Evolutionary conservation across 2,329 filamentous ascomycete genomes (phyloP), one percentile per base, ranked within the genome.

Genomic region (Dendrostoma leiphaemia): DNA sequence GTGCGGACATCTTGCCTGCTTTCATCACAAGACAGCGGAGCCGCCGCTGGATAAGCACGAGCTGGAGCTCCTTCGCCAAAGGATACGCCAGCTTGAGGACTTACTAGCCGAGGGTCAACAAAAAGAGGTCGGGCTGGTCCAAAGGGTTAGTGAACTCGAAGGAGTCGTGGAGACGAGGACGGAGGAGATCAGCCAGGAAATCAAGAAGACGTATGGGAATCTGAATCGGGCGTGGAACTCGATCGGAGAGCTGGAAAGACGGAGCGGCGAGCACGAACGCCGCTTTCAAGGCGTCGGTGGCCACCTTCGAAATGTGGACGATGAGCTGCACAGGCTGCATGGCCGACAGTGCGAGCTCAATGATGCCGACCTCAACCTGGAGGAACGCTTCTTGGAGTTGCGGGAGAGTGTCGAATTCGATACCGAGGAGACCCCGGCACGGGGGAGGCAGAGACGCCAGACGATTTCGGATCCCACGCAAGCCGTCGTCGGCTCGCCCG

Each of bases 1-100:
- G 48, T 85, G 82, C 60, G 82, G 82, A 6, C 82, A 85, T 63
- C 74, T 82, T 50, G 79, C 81, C 31, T 84, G 81, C 65, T 85
- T 79, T 62, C 82, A 85, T 62, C 69, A 78, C 54, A 72, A 74
- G 59, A 73, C 73, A n/a, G 68, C 74, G 26, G 74, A 80, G 51
- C 65, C 68, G 12, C 68, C 74, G 6, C 65, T 67, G 1, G 75
- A 76, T 54, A 73, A 66, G 54, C 69, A 69, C 19, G 81, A 83
- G 58, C 61, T 82, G 23, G 77, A 79, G 32, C 69, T 71, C 21
- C 69, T 84, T 63, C 64, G 68, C 21, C 62, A 67, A 9, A 68
- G 73, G 23, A 59, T 68, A 29, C 61, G 65, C 46, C 56, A 60
- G n/a, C 60, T 62, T 21, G 53, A 56, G 15, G 53, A 54, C 6